Percentiles rank a stretch among this genome's conserved stretches.
phyloP scores from a whole-genome alignment of 768 basidiomycete genomes.

The Suillus fuscotomentosus region DNA sequence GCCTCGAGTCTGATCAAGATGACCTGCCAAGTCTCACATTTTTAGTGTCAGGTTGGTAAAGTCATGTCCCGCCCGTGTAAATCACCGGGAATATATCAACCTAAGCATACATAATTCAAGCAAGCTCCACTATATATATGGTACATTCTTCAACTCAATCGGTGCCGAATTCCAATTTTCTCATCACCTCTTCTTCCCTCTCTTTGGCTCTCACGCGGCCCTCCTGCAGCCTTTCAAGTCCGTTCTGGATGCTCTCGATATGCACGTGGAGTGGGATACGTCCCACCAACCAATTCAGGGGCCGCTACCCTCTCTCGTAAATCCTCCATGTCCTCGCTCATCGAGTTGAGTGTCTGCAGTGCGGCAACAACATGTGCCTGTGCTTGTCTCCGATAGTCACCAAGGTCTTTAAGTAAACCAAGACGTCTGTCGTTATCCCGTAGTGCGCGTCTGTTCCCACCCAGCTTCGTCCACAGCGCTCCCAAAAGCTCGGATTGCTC shows the following conservation, averaged over 20 bases:
- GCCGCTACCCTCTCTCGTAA: constrained; percentile 69
- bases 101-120: neutral
- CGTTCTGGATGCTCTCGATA: constrained; percentile 66
- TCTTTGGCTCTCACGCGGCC: constrained; percentile 51
- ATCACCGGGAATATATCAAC: neutral
- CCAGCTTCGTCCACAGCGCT: constrained; percentile 67
- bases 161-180: constrained; percentile 15
- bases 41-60: neutral
- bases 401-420: constrained; percentile 51
- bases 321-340: constrained; percentile 78
- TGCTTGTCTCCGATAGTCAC: constrained; percentile 59
- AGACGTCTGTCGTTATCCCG: constrained; percentile 53
- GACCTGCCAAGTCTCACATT: neutral
- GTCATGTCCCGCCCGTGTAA: neutral
- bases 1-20: neutral
- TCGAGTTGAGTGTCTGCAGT: constrained; percentile 54
- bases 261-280: constrained; percentile 70
- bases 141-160: constrained; percentile 6
- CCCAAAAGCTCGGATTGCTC: constrained; percentile 57
- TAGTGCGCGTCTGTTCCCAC: constrained; percentile 53
- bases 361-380: constrained; percentile 64
- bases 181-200: constrained; percentile 38
- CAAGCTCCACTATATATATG: neutral
- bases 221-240: constrained; percentile 56
- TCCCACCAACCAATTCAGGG: constrained; percentile 60